A percentile compares a stretch with the other conserved stretches of the same genome.
These are phyloP conservation scores for Boletus pseudopeckii DNA, from an alignment of 768 basidiomycete species.

Conservation along the genomic window DNA sequence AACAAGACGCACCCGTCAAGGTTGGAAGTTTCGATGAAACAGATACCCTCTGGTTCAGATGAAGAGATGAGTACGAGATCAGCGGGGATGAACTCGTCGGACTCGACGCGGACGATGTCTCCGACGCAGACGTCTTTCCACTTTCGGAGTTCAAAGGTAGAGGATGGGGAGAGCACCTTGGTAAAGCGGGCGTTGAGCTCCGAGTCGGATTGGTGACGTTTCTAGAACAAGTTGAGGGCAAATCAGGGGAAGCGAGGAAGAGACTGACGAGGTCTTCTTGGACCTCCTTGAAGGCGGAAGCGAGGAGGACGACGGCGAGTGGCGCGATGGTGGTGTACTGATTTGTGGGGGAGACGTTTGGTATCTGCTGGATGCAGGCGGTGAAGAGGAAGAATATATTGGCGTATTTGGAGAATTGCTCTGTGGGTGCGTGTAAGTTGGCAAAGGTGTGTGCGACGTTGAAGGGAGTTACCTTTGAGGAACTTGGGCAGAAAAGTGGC, in stretches of 20 bases:
- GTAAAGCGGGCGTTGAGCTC: conserved; percentile 84
- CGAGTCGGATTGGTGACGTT: conserved; percentile 93
- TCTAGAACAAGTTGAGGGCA: conserved; percentile 43
- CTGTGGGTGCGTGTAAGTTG: conserved; percentile 40
- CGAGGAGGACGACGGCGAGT: conserved; percentile 81
- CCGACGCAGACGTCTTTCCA: conserved; percentile 93
- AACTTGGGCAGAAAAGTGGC: conserved; percentile 91
- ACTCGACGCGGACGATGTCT: conserved; percentile 87
- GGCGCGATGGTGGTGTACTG: conserved; percentile 93
- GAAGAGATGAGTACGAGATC: conserved; percentile 85
- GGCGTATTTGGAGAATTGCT: conserved; percentile 98
- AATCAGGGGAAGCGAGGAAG: background rate
- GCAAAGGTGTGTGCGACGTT: background rate
- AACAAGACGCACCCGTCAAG: conserved; percentile 77
- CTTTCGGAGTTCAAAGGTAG: conserved; percentile 66
- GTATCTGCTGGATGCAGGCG: conserved; percentile 95
- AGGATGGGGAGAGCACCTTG: conserved; percentile 65
- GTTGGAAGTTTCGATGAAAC: conserved; percentile 97
- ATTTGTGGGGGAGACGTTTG: conserved; percentile 95
- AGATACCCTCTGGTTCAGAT: conserved; percentile 94
- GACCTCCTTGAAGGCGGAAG: conserved; percentile 92
- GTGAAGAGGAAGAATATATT: conserved; percentile 99
- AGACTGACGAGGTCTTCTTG: conserved; percentile 77
- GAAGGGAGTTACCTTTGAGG: conserved; percentile 63
- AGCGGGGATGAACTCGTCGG: conserved; percentile 93